These are phyloP conservation scores for Aspergillus sp. DNA, from an alignment of 2,329 filamentous ascomycete species.

Conservation along the genomic window DNA sequence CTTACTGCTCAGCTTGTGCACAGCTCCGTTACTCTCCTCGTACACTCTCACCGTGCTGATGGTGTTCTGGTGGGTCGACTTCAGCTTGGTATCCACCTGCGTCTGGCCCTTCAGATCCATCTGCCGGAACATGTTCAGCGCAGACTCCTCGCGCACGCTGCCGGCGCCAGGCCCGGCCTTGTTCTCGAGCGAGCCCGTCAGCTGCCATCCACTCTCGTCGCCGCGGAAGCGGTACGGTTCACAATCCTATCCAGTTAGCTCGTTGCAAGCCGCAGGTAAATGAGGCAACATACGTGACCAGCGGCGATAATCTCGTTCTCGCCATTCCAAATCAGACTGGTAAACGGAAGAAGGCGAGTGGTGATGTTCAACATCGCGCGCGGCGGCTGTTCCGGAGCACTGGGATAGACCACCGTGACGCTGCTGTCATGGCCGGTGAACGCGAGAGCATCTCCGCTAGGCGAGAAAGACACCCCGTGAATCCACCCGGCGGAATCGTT, in stretches of 20 bases:
- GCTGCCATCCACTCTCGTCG: constrained; percentile 74
- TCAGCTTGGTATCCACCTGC: constrained; percentile 89
- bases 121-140: constrained; percentile 96
- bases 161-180: constrained; percentile 61
- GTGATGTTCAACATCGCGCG: constrained; percentile 84
- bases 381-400: constrained; percentile 84
- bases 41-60: constrained; percentile 81
- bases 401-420: constrained; percentile 93
- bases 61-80: constrained; percentile 95
- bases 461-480: constrained; percentile 88
- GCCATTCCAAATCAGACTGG: constrained; percentile 85
- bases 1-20: constrained; percentile 86
- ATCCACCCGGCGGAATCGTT: constrained; percentile 98
- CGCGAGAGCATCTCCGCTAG: constrained; percentile 85
- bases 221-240: constrained; percentile 90
- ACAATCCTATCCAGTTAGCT: constrained; percentile 49
- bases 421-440: constrained; percentile 96
- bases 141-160: constrained; percentile 77
- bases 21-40: constrained; percentile 60
- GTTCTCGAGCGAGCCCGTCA: constrained; percentile 75
- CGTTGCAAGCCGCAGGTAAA: neutral
- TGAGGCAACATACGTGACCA: constrained; percentile 63
- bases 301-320: constrained; percentile 94
- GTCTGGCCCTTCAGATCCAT: constrained; percentile 97
- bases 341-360: constrained; percentile 88